phyloP scores from a whole-genome alignment of 176 grass and related monocot species.

The Urochloa ruziziensis region DNA sequence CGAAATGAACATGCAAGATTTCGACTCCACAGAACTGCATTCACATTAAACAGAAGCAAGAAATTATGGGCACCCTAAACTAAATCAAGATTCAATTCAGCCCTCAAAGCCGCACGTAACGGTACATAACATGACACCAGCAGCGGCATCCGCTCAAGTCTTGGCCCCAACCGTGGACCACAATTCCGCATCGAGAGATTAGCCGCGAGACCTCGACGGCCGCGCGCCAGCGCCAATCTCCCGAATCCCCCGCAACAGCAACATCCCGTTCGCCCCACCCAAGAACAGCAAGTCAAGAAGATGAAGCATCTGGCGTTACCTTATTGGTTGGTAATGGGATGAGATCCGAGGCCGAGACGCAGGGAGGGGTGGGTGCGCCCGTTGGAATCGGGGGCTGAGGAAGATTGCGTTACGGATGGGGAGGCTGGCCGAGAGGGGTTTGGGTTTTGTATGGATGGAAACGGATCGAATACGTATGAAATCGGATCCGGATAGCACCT shows the following conservation, averaged over 20 bases:
- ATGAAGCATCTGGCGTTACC: background rate
- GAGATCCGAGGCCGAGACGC: background rate
- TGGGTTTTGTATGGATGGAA: too few relatives aligned
- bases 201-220: background rate
- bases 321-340: background rate
- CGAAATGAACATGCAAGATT: background rate
- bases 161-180: background rate
- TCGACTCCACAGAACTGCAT: background rate
- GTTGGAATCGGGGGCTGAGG: background rate
- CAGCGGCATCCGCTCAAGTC: background rate
- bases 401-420: background rate
- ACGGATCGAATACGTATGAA: too few relatives aligned
- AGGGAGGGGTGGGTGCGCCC: background rate
- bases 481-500: too few relatives aligned
- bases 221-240: background rate
- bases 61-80: background rate
- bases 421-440: background rate
- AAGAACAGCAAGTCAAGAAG: background rate
- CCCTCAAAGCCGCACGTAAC: background rate
- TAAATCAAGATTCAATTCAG: background rate
- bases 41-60: background rate
- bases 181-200: background rate
- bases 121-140: background rate
- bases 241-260: background rate
- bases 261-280: background rate